Evolutionary conservation across 495 filamentous ascomycete genomes (phyloP).

Genomic region (Xylaria sp.): DNA sequence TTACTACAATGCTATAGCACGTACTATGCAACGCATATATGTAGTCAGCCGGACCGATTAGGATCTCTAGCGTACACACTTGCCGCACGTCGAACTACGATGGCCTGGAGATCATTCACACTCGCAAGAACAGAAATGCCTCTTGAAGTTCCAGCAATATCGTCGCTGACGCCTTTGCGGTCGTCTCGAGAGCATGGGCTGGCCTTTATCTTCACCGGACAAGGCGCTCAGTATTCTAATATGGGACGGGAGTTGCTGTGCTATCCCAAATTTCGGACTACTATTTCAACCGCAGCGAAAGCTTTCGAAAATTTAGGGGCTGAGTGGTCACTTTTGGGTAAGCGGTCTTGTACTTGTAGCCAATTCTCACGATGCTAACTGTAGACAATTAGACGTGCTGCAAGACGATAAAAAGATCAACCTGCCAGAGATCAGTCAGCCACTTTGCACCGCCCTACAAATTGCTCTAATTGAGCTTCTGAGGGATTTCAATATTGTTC

Average conservation of each 20-base stretch:
- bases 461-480: slow-evolving; percentile 58
- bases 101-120: background rate
- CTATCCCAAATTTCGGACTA: background rate
- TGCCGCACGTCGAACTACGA: background rate
- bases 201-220: slow-evolving; percentile 8
- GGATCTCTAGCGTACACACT: slow-evolving; percentile 1
- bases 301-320: slow-evolving; percentile 37
- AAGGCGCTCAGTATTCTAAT: background rate
- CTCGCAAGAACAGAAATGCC: too few relatives aligned
- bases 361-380: slow-evolving; percentile 25
- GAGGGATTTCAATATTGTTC: slow-evolving; percentile 50
- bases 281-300: slow-evolving; percentile 33
- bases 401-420: slow-evolving; percentile 42
- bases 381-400: slow-evolving; percentile 27
- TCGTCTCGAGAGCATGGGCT: background rate
- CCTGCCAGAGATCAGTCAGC: slow-evolving; percentile 43
- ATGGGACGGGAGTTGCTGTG: background rate
- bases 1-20: background rate
- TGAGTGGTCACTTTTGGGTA: slow-evolving; percentile 44
- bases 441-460: slow-evolving; percentile 52
- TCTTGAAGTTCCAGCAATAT: too few relatives aligned
- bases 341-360: background rate
- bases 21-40: background rate
- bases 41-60: background rate
- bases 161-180: too few relatives aligned